Conservation (phyloP, 176 grass and related monocot species). For the Hyparrhenia diplandra region DNA sequence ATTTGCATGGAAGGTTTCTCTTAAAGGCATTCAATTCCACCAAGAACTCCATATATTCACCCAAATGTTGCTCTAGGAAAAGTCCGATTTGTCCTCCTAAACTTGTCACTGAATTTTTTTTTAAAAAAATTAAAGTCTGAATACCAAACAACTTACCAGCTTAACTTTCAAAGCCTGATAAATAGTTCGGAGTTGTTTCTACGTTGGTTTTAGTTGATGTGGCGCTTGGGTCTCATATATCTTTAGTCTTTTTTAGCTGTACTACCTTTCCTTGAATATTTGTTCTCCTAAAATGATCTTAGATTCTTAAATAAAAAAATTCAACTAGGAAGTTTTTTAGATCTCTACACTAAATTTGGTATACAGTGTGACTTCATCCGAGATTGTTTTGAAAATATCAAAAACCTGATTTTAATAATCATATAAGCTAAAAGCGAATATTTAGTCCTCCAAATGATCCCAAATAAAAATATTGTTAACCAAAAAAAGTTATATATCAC, state of each 20-base stretch:
- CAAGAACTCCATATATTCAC: not conserved
- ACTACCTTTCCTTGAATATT: not conserved
- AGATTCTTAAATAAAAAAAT: not conserved
- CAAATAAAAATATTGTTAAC: not conserved
- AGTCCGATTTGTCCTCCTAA: not conserved
- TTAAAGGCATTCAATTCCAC: not conserved
- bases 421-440: not conserved
- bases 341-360: too few relatives aligned
- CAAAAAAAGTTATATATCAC: not conserved
- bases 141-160: not conserved
- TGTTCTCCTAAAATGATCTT: not conserved
- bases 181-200: too few relatives aligned
- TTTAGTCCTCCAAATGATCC: not conserved
- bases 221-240: too few relatives aligned
- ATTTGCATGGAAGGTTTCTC: not conserved
- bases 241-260: not conserved
- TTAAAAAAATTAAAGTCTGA: not conserved
- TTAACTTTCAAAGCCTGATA: too few relatives aligned
- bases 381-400: too few relatives aligned
- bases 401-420: too few relatives aligned
- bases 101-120: not conserved
- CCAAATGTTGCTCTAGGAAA: not conserved
- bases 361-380: too few relatives aligned
- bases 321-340: too few relatives aligned
- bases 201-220: not conserved